A percentile compares a stretch with the other conserved stretches of the same genome.
phyloP scores from a whole-genome alignment of 148 eudicot species.

The Dianthus caryophyllus region DNA sequence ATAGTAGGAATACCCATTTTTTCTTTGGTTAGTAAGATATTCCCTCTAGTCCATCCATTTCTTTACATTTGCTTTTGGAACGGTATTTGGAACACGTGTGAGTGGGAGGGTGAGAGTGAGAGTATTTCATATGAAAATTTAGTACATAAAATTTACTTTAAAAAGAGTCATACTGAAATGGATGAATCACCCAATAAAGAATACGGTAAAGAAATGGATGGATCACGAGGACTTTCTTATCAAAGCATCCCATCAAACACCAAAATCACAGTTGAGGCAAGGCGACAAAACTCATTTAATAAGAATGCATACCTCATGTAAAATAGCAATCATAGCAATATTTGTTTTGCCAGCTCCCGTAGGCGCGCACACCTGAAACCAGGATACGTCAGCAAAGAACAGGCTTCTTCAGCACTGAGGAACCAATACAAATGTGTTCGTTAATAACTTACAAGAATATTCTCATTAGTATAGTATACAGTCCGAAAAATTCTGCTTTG shows the following conservation, averaged over 20 bases:
- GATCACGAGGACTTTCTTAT: no score
- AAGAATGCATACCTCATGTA: constrained; percentile 64
- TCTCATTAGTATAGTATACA: constrained; percentile 78
- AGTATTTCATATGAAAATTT: no score
- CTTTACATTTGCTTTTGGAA: no score
- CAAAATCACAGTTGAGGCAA: constrained; percentile 5
- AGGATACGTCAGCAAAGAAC: constrained; percentile 20
- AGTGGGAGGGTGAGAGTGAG: no score
- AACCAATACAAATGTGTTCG: constrained; percentile 3
- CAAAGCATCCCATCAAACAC: background rate
- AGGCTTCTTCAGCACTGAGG: constrained; percentile 2
- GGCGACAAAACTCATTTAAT: background rate
- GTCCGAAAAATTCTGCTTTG: constrained; percentile 92
- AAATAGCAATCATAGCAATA: constrained; percentile 90
- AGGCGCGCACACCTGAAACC: constrained; percentile 88
- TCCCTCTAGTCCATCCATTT: no score
- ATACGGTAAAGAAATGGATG: no score
- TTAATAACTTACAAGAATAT: constrained; percentile 65
- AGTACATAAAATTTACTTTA: no score
- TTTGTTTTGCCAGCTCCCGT: constrained; percentile 99
- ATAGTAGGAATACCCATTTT: no score
- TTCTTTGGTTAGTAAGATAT: no score
- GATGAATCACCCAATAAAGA: no score
- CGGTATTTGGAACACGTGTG: no score
- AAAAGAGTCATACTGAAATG: no score